phyloP scores from a whole-genome alignment of 768 basidiomycete genomes.

The Fomitopsis serialis region DNA sequence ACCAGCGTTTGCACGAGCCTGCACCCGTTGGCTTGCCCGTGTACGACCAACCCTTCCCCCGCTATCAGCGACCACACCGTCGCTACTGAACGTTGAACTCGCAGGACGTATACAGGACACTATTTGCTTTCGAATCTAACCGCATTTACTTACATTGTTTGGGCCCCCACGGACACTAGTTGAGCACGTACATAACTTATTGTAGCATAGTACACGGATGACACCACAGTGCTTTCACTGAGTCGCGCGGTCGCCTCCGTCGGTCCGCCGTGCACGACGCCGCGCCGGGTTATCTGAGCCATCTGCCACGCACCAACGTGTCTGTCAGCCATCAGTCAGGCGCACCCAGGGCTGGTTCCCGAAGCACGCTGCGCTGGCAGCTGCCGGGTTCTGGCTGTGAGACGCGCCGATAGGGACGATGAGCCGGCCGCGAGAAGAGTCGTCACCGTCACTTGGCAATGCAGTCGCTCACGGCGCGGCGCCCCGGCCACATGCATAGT shows the following conservation, averaged over 20 bases:
- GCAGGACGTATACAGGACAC: neutral
- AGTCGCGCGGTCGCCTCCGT: neutral
- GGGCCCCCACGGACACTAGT: neutral
- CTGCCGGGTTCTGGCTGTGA: neutral
- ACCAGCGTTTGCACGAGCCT: slow-evolving; percentile 22
- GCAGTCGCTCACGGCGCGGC: too few relatives aligned
- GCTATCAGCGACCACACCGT: slow-evolving; percentile 17
- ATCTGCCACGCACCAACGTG: neutral
- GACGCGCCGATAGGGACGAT: slow-evolving; percentile 2
- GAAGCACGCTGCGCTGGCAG: slow-evolving; percentile 1
- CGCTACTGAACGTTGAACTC: slow-evolving; percentile 15
- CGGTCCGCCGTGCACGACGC: neutral
- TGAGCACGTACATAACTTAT: slow-evolving; percentile 4
- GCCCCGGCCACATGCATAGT: too few relatives aligned
- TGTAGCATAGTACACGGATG: slow-evolving; percentile 2
- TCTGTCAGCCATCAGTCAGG: neutral
- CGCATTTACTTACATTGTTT: neutral
- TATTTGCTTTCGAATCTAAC: neutral
- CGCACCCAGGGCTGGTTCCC: neutral
- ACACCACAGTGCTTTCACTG: neutral
- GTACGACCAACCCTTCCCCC: slow-evolving; percentile 12
- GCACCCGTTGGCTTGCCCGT: slow-evolving; percentile 20
- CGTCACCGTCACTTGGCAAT: neutral
- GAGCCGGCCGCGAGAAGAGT: neutral
- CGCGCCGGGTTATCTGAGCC: neutral